A percentile compares a stretch with the other conserved stretches of the same genome.
Conservation (phyloP, 2,329 filamentous ascomycete species). For the Coleophoma eucalyptorum region DNA sequence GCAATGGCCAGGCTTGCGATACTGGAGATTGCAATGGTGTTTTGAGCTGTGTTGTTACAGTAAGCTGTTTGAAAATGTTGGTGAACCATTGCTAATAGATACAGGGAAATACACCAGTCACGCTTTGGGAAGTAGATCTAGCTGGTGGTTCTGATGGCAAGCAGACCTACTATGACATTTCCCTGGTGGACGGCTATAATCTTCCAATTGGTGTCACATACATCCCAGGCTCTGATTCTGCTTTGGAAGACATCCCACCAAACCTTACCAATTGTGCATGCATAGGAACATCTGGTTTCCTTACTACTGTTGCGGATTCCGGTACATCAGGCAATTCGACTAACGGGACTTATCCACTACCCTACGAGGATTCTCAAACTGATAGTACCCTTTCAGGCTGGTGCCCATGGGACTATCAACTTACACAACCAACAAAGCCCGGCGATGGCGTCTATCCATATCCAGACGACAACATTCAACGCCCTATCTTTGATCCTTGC, state of each 20-base stretch:
- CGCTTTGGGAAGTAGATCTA: slow-evolving; percentile 77
- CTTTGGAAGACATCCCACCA: slow-evolving; percentile 60
- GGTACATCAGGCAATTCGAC: slow-evolving; percentile 47
- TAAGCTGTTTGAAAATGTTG: slow-evolving; percentile 36
- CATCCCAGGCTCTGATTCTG: slow-evolving; percentile 56
- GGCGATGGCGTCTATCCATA: slow-evolving; percentile 77
- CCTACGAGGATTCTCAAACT: slow-evolving; percentile 58
- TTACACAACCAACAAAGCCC: slow-evolving; percentile 63
- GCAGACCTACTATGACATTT: slow-evolving; percentile 82
- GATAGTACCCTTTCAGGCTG: slow-evolving; percentile 57
- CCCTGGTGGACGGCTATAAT: slow-evolving; percentile 82
- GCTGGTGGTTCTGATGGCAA: slow-evolving; percentile 54
- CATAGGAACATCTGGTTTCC: slow-evolving; percentile 65
- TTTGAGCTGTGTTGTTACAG: slow-evolving; percentile 65
- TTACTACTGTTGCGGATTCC: slow-evolving; percentile 47
- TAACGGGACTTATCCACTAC: slow-evolving; percentile 64
- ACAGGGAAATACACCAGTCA: slow-evolving; percentile 69
- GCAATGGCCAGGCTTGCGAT: slow-evolving; percentile 54
- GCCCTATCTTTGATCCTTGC: slow-evolving; percentile 74
- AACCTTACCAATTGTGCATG: slow-evolving; percentile 76
- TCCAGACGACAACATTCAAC: slow-evolving; percentile 68
- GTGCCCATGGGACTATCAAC: slow-evolving; percentile 79
- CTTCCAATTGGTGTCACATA: slow-evolving; percentile 64
- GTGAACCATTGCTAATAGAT: slow-evolving; percentile 1
- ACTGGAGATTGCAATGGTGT: slow-evolving; percentile 75